phyloP scores from a whole-genome alignment of 441 rosid species.

The Bocquillonia castaneifolia region DNA sequence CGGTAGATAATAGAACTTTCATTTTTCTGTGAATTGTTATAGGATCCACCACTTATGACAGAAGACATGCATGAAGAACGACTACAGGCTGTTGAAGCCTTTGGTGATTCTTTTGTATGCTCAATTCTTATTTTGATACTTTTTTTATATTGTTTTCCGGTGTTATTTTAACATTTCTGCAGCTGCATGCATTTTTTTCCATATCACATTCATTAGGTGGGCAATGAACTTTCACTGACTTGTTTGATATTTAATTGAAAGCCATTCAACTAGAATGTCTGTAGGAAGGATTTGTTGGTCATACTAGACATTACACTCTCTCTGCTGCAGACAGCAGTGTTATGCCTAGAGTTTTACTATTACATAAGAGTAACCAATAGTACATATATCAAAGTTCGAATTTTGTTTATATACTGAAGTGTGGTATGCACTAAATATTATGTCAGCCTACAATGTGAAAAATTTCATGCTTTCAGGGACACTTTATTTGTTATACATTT shows the following conservation, averaged over 20 bases:
- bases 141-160: background rate
- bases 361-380: background rate
- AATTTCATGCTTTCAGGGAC: background rate
- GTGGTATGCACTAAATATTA: background rate
- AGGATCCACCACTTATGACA: conserved; percentile 96
- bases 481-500: background rate
- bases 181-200: background rate
- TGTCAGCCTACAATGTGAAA: background rate
- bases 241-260: background rate
- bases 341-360: conserved; percentile 4
- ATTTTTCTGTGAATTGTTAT: conserved; percentile 18
- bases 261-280: background rate
- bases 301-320: background rate
- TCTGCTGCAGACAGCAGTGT: background rate
- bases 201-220: background rate
- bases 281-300: conserved; percentile 11
- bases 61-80: conserved; percentile 99
- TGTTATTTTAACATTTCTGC: conserved; percentile 1
- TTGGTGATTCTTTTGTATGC: conserved; percentile 82
- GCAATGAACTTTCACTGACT: conserved; percentile 13
- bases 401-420: background rate
- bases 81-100: conserved; percentile 82
- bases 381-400: background rate
- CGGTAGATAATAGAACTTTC: background rate
- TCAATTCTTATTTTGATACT: conserved; percentile 14